These are phyloP conservation scores for Pisolithus microcarpus DNA, from an alignment of 768 basidiomycete genomes.

Conservation along the genomic window DNA sequence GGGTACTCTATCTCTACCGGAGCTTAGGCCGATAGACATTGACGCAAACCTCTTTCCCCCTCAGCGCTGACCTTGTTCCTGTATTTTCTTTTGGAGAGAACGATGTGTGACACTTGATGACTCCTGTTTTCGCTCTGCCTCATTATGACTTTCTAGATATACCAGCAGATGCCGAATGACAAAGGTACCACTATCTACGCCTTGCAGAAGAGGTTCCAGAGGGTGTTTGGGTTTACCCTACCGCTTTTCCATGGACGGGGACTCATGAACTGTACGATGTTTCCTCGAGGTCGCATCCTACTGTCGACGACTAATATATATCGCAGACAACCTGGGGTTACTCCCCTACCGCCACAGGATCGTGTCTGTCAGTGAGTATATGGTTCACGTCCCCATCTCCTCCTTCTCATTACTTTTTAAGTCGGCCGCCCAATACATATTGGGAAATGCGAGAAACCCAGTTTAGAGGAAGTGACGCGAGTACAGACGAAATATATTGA, in stretches of 20 bases:
- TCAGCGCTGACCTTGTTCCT: slow-evolving; percentile 89
- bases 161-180: slow-evolving; percentile 93
- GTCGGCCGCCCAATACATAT: slow-evolving; percentile 88
- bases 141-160: slow-evolving; percentile 54
- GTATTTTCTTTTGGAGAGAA: slow-evolving; percentile 99
- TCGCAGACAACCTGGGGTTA: slow-evolving; percentile 82
- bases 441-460: slow-evolving; percentile 68
- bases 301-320: neutral
- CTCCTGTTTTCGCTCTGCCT: neutral
- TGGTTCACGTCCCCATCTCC: neutral
- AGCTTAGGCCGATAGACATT: slow-evolving; percentile 2
- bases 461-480: slow-evolving; percentile 69
- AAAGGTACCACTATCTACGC: slow-evolving; percentile 83
- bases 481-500: slow-evolving; percentile 86
- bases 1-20: slow-evolving; percentile 45
- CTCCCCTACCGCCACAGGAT: slow-evolving; percentile 95
- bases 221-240: slow-evolving; percentile 88
- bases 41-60: neutral
- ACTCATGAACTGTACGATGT: slow-evolving; percentile 75
- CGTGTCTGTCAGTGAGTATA: slow-evolving; percentile 86
- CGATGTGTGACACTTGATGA: slow-evolving; percentile 52
- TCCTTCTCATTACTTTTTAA: slow-evolving; percentile 22
- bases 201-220: slow-evolving; percentile 88
- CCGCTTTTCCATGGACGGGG: slow-evolving; percentile 98
- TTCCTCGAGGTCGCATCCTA: neutral